Base-by-base conservation (phyloP, 139 green algal genomes). In the Microglena sp. region DNA sequence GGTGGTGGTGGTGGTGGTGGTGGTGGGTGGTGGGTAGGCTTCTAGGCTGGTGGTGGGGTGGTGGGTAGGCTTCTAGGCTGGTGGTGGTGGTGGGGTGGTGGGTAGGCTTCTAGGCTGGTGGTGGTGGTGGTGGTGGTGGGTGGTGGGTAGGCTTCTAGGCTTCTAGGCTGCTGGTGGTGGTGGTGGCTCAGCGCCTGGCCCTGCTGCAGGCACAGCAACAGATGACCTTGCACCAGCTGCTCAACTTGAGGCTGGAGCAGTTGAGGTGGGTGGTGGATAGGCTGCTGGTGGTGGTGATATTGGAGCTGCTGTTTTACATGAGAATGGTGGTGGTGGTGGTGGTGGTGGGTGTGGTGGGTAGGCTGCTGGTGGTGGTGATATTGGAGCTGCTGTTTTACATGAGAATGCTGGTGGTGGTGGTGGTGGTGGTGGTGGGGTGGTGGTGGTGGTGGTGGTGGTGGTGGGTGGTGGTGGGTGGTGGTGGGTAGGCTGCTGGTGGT, bases 211-310 rank as follows among this genome's bases (percentile, higher is more conserved):
- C 68, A 32, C 72, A 81, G 33, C 74, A 81, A 53, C 64, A 32
- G 2, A 69, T 68, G 57, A 81, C 75, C 18, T 58, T 81, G 44
- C 45, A 67, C 21, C 69, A 81, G 70, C 69, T 81, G 33, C 62
- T 81, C 26, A 50, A 58, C 31, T 33, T 81, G 21, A 64, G 75
- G 7, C 40, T 77, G 60, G 62, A 81, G 55, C 75, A 81, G 34
- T 53, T 81, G 4, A 75, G 69, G 74, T 81, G 59, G 2, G 62
- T 36, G 34, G n/a, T 22, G 6, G 5, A 11, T 5, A 7, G 35
- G 3, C 30, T 4, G 31, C 8, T 5, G 0, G 18, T 45, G n/a
- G n/a, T 36, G 6, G 26, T 6, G 31, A 45, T 24, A 21, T 4
- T 27, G 31, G 31, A 24, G 56, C 3, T 28, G 5, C 7, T 50